Conservation (phyloP, 257 asterid species). For the Leptodermis oblonga region DNA sequence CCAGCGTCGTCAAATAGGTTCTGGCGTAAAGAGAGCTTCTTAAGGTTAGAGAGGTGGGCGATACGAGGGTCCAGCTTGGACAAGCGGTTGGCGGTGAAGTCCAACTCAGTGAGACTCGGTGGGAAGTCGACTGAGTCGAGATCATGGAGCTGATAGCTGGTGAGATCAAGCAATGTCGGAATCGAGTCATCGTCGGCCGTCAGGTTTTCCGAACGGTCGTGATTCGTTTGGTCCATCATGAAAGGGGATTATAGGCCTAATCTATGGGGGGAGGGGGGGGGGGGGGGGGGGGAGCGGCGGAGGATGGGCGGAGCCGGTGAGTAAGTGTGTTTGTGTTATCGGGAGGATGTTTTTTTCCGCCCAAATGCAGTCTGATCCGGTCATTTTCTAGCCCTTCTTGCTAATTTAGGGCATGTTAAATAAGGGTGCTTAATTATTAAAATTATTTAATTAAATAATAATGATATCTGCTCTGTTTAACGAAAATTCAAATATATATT, state of each 20-base stretch:
- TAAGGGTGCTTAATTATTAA: too few species aligned
- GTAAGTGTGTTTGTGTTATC: background rate
- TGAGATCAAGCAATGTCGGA: constrained; percentile 52
- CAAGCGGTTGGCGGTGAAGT: constrained; percentile 93
- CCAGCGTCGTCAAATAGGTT: constrained; percentile 66
- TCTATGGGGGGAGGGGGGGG: too few species aligned
- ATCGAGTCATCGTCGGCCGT: constrained; percentile 28
- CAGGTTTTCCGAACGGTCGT: too few species aligned
- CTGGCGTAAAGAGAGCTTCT: constrained; percentile 90
- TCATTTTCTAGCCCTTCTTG: too few species aligned
- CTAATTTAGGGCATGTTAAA: too few species aligned
- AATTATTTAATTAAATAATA: too few species aligned
- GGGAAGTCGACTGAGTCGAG: constrained; percentile 75
- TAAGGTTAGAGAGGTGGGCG: constrained; percentile 60
- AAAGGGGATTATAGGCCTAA: background rate
- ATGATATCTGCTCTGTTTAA: too few species aligned
- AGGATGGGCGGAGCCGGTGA: background rate
- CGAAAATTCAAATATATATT: too few species aligned
- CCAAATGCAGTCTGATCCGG: too few species aligned
- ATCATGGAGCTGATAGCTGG: constrained; percentile 82
- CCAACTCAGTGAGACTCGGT: constrained; percentile 59
- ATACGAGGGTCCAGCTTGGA: constrained; percentile 81
- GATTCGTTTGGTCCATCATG: background rate
- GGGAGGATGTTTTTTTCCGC: too few species aligned
- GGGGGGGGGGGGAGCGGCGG: background rate